A percentile compares a stretch with the other conserved stretches of the same genome.
phyloP scores from a whole-genome alignment of 306 rosid genomes.

The Pachyrhizus erosus region DNA sequence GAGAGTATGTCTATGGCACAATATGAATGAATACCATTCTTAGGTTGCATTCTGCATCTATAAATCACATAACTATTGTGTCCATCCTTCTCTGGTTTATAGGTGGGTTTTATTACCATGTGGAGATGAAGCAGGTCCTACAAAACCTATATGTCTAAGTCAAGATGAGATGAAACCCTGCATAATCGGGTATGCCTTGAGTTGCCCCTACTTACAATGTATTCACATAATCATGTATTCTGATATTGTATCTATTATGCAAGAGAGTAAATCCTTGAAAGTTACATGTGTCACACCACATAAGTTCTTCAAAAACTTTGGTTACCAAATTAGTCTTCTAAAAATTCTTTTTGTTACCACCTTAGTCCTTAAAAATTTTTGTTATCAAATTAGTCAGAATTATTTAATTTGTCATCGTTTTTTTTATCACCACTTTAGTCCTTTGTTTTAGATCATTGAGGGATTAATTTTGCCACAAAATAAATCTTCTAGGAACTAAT shows the following conservation, averaged over 20 bases:
- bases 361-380: neutral
- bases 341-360: neutral
- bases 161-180: constrained; percentile 67
- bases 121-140: constrained; percentile 59
- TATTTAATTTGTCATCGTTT: neutral
- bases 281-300: neutral
- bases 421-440: neutral
- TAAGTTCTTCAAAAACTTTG: neutral
- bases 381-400: neutral
- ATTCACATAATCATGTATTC: neutral
- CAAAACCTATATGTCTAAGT: constrained; percentile 61
- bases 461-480: neutral
- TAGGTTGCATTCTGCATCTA: constrained; percentile 4
- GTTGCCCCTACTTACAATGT: constrained; percentile 10
- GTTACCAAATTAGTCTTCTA: neutral
- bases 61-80: constrained; percentile 8
- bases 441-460: neutral
- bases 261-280: neutral
- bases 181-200: constrained; percentile 69
- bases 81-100: constrained; percentile 22
- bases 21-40: constrained; percentile 27
- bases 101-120: constrained; percentile 84
- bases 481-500: neutral
- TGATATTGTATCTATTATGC: neutral
- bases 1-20: constrained; percentile 69